Conservation (phyloP, 2,329 filamentous ascomycete species). For the Alternaria arborescens region DNA sequence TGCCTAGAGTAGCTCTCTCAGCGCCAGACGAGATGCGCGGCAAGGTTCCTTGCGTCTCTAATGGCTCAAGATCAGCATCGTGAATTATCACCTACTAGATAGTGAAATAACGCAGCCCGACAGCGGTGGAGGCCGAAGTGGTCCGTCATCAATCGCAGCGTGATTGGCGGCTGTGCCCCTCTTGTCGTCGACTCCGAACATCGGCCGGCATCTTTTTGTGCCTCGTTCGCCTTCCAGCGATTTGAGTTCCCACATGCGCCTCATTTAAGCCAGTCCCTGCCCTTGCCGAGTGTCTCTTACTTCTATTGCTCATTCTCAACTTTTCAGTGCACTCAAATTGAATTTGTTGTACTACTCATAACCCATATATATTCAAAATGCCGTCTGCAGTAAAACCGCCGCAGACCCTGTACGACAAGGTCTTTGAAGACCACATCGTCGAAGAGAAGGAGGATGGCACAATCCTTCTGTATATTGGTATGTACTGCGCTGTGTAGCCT, state of each 20-base stretch:
- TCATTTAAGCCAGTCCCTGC: slow-evolving; percentile 33
- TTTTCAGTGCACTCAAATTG: slow-evolving; percentile 11
- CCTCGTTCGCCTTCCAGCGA: slow-evolving; percentile 35
- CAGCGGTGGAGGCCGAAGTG: slow-evolving; percentile 22
- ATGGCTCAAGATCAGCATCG: slow-evolving; percentile 5
- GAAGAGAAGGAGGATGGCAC: slow-evolving; percentile 96
- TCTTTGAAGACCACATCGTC: slow-evolving; percentile 92
- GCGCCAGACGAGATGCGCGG: slow-evolving; percentile 12
- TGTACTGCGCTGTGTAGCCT: slow-evolving; percentile 39
- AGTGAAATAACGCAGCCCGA: slow-evolving; percentile 8
- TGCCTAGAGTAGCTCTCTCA: slow-evolving; percentile 2
- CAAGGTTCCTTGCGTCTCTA: slow-evolving; percentile 11
- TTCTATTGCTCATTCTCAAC: not conserved
- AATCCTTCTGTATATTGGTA: slow-evolving; percentile 90
- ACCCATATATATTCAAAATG: slow-evolving; percentile 64
- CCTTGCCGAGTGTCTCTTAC: slow-evolving; percentile 17
- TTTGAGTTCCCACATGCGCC: slow-evolving; percentile 35
- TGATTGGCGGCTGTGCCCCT: slow-evolving; percentile 37
- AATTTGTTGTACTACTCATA: slow-evolving; percentile 27
- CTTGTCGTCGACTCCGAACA: slow-evolving; percentile 37
- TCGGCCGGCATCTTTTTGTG: slow-evolving; percentile 41
- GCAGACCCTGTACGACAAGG: slow-evolving; percentile 96
- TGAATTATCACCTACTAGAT: slow-evolving; percentile 2
- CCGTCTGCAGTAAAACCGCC: slow-evolving; percentile 75
- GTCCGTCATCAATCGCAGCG: slow-evolving; percentile 33